Evolutionary conservation across 2,329 filamentous ascomycete species (phyloP), one percentile per base, ranked within the genome.

Genomic region (Pseudodiploospora longispora): DNA sequence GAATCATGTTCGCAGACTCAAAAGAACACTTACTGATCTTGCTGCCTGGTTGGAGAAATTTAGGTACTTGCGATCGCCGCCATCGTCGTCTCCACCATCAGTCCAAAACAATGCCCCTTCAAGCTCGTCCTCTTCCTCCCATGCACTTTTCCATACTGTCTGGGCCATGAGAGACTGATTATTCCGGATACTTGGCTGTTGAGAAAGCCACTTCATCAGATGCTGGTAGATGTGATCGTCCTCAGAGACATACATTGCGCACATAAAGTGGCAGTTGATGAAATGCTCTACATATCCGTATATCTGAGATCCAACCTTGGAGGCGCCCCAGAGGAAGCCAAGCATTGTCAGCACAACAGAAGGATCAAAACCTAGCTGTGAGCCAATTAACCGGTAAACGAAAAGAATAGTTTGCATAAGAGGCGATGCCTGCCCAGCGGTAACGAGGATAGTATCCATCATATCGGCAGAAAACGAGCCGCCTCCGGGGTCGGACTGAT

Each of bases 31-130:
- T 49, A 71, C 69, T 32, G 68, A 65, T 57, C 70, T 71, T 8
- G 74, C 72, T 48, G 76, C 72, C 48, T 78, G 73, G 48, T 73
- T 76, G 4, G 76, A 75, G 59, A 80, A 80, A 56, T 81, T 81
- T 40, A 79, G 70, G 52, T 74, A 78, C 43, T 56, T 59, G 30
- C 50, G 55, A 8, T 57, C 56, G n/a, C 61, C 63, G 5, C 57
- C 55, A 1, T 55, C 55, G 3, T 62, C 66, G 10, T 66, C 65
- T 10, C 67, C 66, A 30, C 68, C 66, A 8, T 64, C 53, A 7
- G 61, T 59, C 12, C 59, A 65, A 9, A 60, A 57, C 6, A 70
- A 54, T 2, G 65, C 59, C 38, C 47, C 51, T n/a, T 69, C 65
- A 3, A 66, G 57, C 32, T 71, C 68, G 42, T 79, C 63, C 36